Conservation (phyloP, 1,139 yeast species). For the Saccharomyces hybrid region DNA sequence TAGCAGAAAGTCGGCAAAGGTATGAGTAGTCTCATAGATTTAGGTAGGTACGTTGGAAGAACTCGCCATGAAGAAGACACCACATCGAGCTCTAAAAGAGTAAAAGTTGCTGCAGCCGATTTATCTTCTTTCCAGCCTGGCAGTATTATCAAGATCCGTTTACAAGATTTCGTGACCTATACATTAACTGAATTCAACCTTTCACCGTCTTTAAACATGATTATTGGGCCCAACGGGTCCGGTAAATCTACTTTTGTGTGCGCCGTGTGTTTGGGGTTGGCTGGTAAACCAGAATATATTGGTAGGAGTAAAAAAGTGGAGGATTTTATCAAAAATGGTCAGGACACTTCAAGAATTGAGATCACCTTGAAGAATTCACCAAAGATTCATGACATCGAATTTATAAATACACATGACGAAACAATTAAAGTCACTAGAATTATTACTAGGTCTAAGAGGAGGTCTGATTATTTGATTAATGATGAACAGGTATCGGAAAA, state of each 20-base stretch:
- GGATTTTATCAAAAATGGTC: conserved; percentile 75
- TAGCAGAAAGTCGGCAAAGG: no score
- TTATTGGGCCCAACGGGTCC: conserved; percentile 95
- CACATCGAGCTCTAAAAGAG: conserved; percentile 9
- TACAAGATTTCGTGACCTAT: conserved; percentile 79
- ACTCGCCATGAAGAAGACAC: not conserved
- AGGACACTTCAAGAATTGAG: conserved; percentile 48
- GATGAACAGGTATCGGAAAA: conserved; percentile 38
- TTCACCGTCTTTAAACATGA: conserved; percentile 83
- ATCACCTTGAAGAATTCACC: conserved; percentile 50
- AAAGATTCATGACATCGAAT: conserved; percentile 30
- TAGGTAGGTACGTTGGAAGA: not conserved
- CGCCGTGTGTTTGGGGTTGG: conserved; percentile 85
- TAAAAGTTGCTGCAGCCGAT: conserved; percentile 13
- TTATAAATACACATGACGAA: conserved; percentile 15
- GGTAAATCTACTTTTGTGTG: conserved; percentile 94
- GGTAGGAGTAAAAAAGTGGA: conserved; percentile 65
- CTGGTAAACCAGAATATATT: conserved; percentile 69
- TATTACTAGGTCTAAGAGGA: conserved; percentile 38
- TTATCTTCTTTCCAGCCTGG: conserved; percentile 41
- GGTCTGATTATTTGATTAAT: conserved; percentile 58
- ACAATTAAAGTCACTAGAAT: conserved; percentile 40
- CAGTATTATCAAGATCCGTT: conserved; percentile 55
- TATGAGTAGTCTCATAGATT: not conserved
- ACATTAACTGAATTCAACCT: conserved; percentile 65